Evolutionary conservation across 164 flowering plant genomes (phyloP).

Genomic region (Paratinospora sagittata): DNA sequence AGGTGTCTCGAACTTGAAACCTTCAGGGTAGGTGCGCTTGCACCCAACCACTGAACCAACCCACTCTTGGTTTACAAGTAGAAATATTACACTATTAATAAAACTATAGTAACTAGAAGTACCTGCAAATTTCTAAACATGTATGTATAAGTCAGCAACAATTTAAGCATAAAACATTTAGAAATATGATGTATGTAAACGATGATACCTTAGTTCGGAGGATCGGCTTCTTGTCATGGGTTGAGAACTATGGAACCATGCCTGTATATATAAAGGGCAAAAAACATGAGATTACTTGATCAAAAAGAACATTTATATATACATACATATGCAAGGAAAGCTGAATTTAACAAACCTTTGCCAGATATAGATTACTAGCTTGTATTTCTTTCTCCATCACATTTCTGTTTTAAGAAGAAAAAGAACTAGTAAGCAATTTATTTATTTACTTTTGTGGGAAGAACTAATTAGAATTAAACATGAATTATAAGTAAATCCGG

Average conservation of each 20-base stretch:
- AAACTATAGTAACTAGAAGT: too few relatives aligned
- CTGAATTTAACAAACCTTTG: conserved; percentile 41
- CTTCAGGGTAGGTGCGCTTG: too few relatives aligned
- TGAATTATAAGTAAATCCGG: too few relatives aligned
- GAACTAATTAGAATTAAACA: too few relatives aligned
- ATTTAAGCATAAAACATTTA: neutral
- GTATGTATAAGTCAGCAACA: too few relatives aligned
- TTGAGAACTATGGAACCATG: conserved; percentile 78
- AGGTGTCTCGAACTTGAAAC: too few relatives aligned
- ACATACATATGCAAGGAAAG: neutral
- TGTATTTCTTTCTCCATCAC: conserved; percentile 46
- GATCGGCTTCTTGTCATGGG: conserved; percentile 88
- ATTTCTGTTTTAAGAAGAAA: conserved; percentile 32
- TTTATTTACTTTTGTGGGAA: too few relatives aligned
- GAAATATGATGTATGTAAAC: neutral
- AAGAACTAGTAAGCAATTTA: neutral
- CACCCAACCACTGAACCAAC: too few relatives aligned
- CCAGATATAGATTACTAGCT: conserved; percentile 53
- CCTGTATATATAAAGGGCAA: conserved; percentile 33
- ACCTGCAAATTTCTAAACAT: too few relatives aligned
- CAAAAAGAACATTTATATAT: neutral
- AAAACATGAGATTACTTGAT: conserved; percentile 11
- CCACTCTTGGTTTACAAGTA: too few relatives aligned
- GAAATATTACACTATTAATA: too few relatives aligned
- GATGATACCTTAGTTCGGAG: conserved; percentile 59